phyloP scores from a whole-genome alignment of 2,329 filamentous ascomycete species.

The Coniochaeta ligniaria region DNA sequence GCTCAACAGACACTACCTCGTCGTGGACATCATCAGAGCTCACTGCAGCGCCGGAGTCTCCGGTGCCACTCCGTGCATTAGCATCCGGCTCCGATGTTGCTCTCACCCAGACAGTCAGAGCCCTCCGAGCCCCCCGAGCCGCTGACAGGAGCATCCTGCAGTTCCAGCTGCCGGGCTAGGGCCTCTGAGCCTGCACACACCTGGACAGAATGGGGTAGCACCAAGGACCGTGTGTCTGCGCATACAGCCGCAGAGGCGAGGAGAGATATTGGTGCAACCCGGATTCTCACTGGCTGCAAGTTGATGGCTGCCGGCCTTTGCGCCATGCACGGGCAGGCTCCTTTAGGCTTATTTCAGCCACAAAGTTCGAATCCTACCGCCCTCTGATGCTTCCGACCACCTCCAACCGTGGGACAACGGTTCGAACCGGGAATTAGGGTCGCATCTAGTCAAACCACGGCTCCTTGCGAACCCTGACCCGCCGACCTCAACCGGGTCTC shows the following conservation, averaged over 20 bases:
- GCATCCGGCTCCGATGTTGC: background rate
- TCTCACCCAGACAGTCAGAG: background rate
- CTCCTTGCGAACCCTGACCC: constrained; percentile 15
- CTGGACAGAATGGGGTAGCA: background rate
- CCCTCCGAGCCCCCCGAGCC: background rate
- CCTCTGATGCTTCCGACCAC: background rate
- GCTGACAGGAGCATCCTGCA: background rate
- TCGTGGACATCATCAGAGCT: background rate
- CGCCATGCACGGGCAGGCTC: background rate
- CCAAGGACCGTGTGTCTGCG: background rate
- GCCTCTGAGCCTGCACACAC: background rate
- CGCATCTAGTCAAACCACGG: constrained; percentile 17
- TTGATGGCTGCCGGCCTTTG: background rate
- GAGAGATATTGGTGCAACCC: background rate
- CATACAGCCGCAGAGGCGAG: background rate
- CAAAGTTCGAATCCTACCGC: background rate
- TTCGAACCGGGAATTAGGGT: constrained; percentile 23
- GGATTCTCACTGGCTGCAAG: background rate
- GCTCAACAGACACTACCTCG: background rate
- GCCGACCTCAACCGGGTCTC: constrained; percentile 4
- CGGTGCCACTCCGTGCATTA: background rate
- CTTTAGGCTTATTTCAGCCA: constrained; percentile 1
- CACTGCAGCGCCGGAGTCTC: background rate
- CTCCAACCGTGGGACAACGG: constrained; percentile 11
- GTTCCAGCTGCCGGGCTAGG: background rate